Conservation (phyloP, 306 rosid species). For the Biancaea sappan region DNA sequence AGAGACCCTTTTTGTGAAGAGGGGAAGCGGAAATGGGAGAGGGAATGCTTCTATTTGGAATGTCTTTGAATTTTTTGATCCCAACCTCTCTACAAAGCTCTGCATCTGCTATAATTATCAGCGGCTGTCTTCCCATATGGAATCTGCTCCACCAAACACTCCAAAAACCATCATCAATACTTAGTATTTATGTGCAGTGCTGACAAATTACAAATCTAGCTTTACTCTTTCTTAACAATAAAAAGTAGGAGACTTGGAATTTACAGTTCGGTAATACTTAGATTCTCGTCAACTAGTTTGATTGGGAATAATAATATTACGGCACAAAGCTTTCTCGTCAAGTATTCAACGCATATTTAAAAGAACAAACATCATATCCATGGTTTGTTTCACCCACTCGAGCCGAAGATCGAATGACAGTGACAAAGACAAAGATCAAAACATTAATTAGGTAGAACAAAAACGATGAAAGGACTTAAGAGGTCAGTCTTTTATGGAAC, state of each 20-base stretch:
- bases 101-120: slow-evolving; percentile 81
- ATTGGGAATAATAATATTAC: not conserved
- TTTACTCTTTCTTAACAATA: not conserved
- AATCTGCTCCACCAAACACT: slow-evolving; percentile 55
- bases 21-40: slow-evolving; percentile 92
- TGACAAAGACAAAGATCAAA: not conserved
- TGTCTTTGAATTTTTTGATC: slow-evolving; percentile 74
- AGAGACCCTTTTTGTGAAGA: slow-evolving; percentile 92
- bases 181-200: too few relatives aligned
- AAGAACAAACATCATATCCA: not conserved
- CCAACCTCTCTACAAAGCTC: slow-evolving; percentile 91
- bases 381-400: not conserved
- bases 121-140: slow-evolving; percentile 93
- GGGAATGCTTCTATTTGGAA: slow-evolving; percentile 83
- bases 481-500: too few relatives aligned
- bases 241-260: not conserved
- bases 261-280: not conserved
- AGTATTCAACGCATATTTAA: not conserved
- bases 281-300: not conserved
- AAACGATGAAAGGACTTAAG: not conserved
- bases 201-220: too few relatives aligned
- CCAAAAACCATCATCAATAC: not conserved
- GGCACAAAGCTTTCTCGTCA: not conserved
- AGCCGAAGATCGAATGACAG: not conserved
- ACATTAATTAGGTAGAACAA: not conserved